Percentiles rank a stretch among this genome's conserved stretches.
Evolutionary conservation across 176 grass and related monocot species (phyloP).

Genomic region (Saccharum spontaneum): DNA sequence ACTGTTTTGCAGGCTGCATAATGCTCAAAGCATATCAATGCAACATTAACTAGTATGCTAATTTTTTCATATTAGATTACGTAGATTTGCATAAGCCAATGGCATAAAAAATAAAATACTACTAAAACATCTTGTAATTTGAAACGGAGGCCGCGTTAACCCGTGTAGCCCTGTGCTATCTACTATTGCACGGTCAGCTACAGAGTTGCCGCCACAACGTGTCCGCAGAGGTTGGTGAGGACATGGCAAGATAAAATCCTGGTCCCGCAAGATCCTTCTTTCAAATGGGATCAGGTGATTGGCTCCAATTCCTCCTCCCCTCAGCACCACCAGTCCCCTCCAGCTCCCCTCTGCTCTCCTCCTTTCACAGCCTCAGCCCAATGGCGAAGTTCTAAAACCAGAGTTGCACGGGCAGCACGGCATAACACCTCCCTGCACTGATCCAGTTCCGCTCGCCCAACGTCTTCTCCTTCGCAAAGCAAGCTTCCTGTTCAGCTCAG

Average conservation of each 20-base stretch:
- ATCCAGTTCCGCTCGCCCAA: not conserved
- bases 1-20: too few species aligned
- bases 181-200: not conserved
- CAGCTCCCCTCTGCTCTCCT: not conserved
- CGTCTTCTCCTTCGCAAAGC: not conserved
- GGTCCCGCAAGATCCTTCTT: constrained; percentile 29
- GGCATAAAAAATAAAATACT: too few species aligned
- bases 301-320: constrained; percentile 28
- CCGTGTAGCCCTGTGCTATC: not conserved
- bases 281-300: constrained; percentile 44
- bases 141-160: too few species aligned
- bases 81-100: too few species aligned
- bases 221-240: constrained; percentile 22
- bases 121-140: too few species aligned
- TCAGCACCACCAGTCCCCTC: constrained; percentile 26
- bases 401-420: not conserved
- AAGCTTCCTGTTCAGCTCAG: too few species aligned
- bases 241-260: constrained; percentile 49
- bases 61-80: too few species aligned
- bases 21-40: too few species aligned
- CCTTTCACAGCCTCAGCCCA: not conserved
- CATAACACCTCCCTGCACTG: not conserved
- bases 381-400: constrained; percentile 36
- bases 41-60: too few species aligned
- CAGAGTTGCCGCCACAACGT: not conserved